Base-by-base conservation (phyloP, 495 filamentous ascomycete genomes). In the Aspergillus olivimuriae region DNA sequence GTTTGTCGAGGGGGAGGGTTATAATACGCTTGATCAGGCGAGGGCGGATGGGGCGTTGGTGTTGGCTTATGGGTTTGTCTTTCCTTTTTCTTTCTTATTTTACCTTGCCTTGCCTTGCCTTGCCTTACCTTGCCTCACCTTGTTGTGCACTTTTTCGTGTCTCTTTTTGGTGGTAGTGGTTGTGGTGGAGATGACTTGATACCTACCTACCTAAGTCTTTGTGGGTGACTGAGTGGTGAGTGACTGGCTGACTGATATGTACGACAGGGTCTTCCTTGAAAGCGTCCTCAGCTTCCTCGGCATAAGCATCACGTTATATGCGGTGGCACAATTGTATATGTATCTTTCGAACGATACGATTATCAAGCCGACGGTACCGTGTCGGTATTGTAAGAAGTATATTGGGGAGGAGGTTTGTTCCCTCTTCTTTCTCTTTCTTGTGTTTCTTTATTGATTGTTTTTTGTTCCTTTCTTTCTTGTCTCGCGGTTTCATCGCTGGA, bases 11-110 rank as follows among this genome's bases (percentile, higher is more conserved):
- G 57, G 55, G 3, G 37, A 60, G 21, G 77, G 77, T 9, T 89
- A 89, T 55, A 87, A 84, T 48, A 89, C 84, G 1, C 55, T 84
- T 9, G 59, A 76, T 34, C 75, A 81, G 58, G 85, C 85, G 5
- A 69, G 77, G 47, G 73, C 74, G 10, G 85, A 89, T 56, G 85
- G 84, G 4, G 83, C 83, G 3, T 70, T 87, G 4, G 76, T 87
- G 22, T 70, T 86, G 68, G 78, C 81, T 11, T 87, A 84, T 56
- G 83, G 83, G 80, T 84, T 62, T 16, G 61, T n/a, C n/a, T n/a
- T n/a, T n/a, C n/a, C n/a, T n/a, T n/a, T n/a, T n/a, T n/a, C n/a
- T n/a, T n/a, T n/a, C n/a, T n/a, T n/a, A n/a, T n/a, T n/a, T n/a
- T n/a, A n/a, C n/a, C n/a, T n/a, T n/a, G n/a, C n/a, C n/a, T n/a